Conservation (phyloP, 78 protist genomes). For the Dictyostelium firmibasis region DNA sequence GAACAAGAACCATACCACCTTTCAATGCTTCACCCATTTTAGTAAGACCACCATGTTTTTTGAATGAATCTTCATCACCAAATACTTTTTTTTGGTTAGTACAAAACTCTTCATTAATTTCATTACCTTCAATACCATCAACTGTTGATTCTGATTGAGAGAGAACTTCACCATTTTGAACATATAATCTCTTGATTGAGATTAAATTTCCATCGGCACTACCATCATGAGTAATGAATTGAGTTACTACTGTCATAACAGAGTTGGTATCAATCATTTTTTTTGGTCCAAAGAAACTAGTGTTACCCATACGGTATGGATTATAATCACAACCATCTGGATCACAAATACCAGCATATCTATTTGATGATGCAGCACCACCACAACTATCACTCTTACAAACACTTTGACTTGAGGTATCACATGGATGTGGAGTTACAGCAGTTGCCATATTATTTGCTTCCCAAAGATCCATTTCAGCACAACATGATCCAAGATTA, state of each 20-base stretch:
- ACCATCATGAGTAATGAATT: slow-evolving; percentile 84
- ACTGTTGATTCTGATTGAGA: slow-evolving; percentile 11
- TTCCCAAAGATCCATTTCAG: slow-evolving; percentile 90
- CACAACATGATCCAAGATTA: slow-evolving; percentile 78
- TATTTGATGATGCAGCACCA: slow-evolving; percentile 28
- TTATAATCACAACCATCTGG: slow-evolving; percentile 87
- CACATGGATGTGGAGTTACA: slow-evolving; percentile 85
- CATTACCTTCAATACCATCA: slow-evolving; percentile 27
- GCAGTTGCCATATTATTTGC: slow-evolving; percentile 82
- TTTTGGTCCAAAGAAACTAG: slow-evolving; percentile 72
- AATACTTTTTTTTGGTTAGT: slow-evolving; percentile 21
- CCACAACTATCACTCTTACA: slow-evolving; percentile 62
- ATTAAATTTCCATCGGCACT: slow-evolving; percentile 65
- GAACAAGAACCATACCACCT: slow-evolving; percentile 85
- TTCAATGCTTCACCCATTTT: slow-evolving; percentile 77
- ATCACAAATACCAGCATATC: slow-evolving; percentile 80
- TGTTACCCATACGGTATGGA: slow-evolving; percentile 82
- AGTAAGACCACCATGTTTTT: slow-evolving; percentile 81
- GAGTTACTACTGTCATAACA: slow-evolving; percentile 85
- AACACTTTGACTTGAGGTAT: neutral
- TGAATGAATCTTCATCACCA: slow-evolving; percentile 71
- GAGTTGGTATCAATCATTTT: slow-evolving; percentile 61
- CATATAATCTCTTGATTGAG: slow-evolving; percentile 81
- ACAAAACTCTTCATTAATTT: slow-evolving; percentile 76
- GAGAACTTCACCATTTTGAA: slow-evolving; percentile 77